phyloP scores from a whole-genome alignment of 768 basidiomycete genomes.

The Phaeotremella skinneri region DNA sequence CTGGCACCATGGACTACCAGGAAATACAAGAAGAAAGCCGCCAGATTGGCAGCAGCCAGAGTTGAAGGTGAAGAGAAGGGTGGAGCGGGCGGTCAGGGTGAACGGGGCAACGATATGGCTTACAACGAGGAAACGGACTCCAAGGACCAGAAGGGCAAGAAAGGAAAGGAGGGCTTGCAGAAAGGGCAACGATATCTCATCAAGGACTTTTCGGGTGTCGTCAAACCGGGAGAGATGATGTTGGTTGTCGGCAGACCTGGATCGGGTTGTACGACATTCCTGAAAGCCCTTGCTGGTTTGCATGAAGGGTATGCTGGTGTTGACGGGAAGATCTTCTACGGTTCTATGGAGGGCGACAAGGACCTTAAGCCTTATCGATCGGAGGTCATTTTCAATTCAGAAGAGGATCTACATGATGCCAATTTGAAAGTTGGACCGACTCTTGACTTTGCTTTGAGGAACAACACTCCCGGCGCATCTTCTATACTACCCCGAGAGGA shows the following conservation, averaged over 20 bases:
- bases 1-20: slow-evolving; percentile 34
- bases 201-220: slow-evolving; percentile 59
- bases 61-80: slow-evolving; percentile 31
- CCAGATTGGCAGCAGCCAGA: slow-evolving; percentile 26
- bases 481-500: slow-evolving; percentile 22
- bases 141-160: slow-evolving; percentile 16
- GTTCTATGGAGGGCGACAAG: slow-evolving; percentile 49
- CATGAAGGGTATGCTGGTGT: slow-evolving; percentile 66
- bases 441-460: slow-evolving; percentile 43
- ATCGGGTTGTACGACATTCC: slow-evolving; percentile 75
- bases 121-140: slow-evolving; percentile 12
- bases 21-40: slow-evolving; percentile 39
- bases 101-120: slow-evolving; percentile 14
- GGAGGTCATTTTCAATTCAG: slow-evolving; percentile 40
- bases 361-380: slow-evolving; percentile 23
- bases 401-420: slow-evolving; percentile 42
- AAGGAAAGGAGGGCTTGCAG: slow-evolving; percentile 26
- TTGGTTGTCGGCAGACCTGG: slow-evolving; percentile 69
- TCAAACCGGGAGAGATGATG: slow-evolving; percentile 65
- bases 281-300: slow-evolving; percentile 74
- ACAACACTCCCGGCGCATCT: slow-evolving; percentile 34
- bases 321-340: slow-evolving; percentile 69
- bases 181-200: slow-evolving; percentile 53
- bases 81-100: slow-evolving; percentile 15
- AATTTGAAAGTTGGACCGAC: slow-evolving; percentile 44